Base-by-base conservation (phyloP, 345 rosid species). In the Sisymbrium irio region DNA sequence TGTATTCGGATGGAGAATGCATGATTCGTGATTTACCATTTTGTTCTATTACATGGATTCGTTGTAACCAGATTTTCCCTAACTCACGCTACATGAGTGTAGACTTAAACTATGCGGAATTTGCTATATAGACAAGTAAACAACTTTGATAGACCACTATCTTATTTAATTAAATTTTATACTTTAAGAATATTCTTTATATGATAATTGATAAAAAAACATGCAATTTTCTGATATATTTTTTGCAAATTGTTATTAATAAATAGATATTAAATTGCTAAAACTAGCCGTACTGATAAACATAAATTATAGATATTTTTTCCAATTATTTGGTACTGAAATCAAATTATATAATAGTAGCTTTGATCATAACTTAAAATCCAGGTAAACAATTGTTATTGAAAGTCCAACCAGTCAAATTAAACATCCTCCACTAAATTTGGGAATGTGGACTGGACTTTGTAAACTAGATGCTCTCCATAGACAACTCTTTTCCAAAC, bases 401-500 rank as follows among this genome's bases (percentile, higher is more conserved):
- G 17, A 71, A 39, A 19, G 25, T 0, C 17, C 3, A 45, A 33
- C 7, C 56, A 45, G 45, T 3, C 20, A 15, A 22, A 5, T 65
- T 45, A 22, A 22, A 22, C 25, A 19, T 46, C 44, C 25, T 65
- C 40, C 41, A 56, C 30, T 46, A 65, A 57, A 3, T 74, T 62
- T 45, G 77, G 84, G 9, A 89, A 91, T 56, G 89, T 91, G 0
- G 87, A 83, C n/a, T 66, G 67, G 9, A 91, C 86, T 77, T 88
- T 91, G 81, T 78, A 72, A n/a, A 83, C 86, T 37, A 93, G 67
- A 84, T 90, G 93, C 73, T 90, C 88, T 62, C 93, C 96, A 55
- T 89, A 87, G 51, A 86, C 83, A 45, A 94, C 89, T 65, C 62
- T 82, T 36, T 64, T 82, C 57, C 72, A 78, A 77, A 65, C 75